Evolutionary conservation across 2,329 filamentous ascomycete genomes (phyloP).

Genomic region (Daldinia eschscholtzii): DNA sequence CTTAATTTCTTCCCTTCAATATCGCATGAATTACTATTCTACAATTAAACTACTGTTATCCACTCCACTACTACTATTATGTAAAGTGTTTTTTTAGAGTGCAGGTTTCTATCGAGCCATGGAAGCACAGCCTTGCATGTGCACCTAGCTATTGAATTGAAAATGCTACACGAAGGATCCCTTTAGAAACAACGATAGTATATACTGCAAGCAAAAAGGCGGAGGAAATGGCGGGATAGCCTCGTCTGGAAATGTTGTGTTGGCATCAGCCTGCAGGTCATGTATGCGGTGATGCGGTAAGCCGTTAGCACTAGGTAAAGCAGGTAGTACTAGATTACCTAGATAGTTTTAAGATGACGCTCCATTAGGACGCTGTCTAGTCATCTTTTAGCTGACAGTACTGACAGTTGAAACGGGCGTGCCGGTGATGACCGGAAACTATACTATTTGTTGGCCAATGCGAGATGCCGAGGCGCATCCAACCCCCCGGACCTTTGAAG

Average conservation of each 20-base stretch:
- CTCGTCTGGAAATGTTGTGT: slow-evolving; percentile 2
- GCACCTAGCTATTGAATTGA: background rate
- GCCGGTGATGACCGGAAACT: slow-evolving; percentile 11
- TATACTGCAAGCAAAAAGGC: slow-evolving; percentile 7
- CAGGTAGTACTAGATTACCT: background rate
- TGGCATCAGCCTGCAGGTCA: slow-evolving; percentile 2
- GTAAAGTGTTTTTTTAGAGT: background rate
- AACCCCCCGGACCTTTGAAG: background rate
- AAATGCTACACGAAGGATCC: slow-evolving; percentile 7
- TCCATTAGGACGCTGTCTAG: slow-evolving; percentile 26
- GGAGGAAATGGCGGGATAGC: background rate
- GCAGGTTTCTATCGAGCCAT: background rate
- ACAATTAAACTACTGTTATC: slow-evolving; percentile 3
- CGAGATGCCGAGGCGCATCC: background rate
- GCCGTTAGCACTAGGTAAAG: slow-evolving; percentile 1
- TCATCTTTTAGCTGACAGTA: slow-evolving; percentile 10
- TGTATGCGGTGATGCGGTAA: slow-evolving; percentile 4
- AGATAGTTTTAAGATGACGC: background rate
- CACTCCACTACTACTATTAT: slow-evolving; percentile 13
- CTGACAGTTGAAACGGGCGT: slow-evolving; percentile 7
- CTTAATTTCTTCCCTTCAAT: slow-evolving; percentile 20
- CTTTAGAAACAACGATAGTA: slow-evolving; percentile 3
- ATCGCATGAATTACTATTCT: slow-evolving; percentile 9
- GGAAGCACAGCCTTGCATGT: slow-evolving; percentile 7
- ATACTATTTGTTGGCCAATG: background rate